Evolutionary conservation across 2,329 filamentous ascomycete species (phyloP), one percentile per base, ranked within the genome.

Genomic region (Orbilia blumenaviensis): DNA sequence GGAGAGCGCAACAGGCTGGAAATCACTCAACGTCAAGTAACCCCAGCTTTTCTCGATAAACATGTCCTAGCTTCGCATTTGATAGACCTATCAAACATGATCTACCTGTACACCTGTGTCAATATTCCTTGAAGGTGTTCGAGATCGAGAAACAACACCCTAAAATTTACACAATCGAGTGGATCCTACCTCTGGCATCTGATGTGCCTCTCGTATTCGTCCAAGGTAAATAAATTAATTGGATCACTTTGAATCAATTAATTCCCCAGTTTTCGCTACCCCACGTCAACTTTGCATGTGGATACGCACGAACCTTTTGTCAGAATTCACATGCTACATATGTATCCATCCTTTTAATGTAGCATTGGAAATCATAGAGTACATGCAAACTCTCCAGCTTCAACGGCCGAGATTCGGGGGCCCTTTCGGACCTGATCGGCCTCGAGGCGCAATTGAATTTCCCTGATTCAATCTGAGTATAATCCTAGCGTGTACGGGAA

Each of bases 21-120:
- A 62, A 46, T 74, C 62, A 23, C 69, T 61, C 61, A 66, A n/a
- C n/a, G n/a, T n/a, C n/a, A n/a, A n/a, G n/a, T n/a, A n/a, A 66
- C 62, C 54, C 69, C 62, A 74, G 68, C 16, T 58, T 71, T 27
- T 32, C 21, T 25, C 21, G 46, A 58, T 63, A 42, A 21, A 34
- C 7, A 42, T 23, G n/a, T 7, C 36, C n/a, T 14, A 60, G 44
- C 34, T 60, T 27, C 38, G 42, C 27, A 41, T 48, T 60, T 29
- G n/a, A 21, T 38, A 27, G 34, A 16, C n/a, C 2, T 50, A 29
- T 48, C 32, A 44, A 32, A 63, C 56, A 71, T 44, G 66, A 63
- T 74, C 52, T 61, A 34, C n/a, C n/a, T n/a, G n/a, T n/a, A n/a
- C n/a, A n/a, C n/a, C 52, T 54, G 38, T 36, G 52, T 62, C 25